Base-by-base conservation (phyloP, 1,139 yeast genomes). In the Wickerhamomyces sp. region DNA sequence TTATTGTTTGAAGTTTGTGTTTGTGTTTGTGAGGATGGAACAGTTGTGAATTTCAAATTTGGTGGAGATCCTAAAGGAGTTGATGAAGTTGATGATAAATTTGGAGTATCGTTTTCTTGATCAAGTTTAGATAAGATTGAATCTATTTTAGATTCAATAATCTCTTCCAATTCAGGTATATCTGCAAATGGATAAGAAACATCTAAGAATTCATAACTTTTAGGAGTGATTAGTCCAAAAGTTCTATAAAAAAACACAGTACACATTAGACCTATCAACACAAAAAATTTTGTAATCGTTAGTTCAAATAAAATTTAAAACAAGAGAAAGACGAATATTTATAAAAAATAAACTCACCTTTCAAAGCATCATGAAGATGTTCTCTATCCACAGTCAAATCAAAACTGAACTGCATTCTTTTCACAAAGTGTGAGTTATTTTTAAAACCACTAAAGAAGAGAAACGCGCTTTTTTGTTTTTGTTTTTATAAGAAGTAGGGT, bases 201-300 rank as follows among this genome's bases (percentile, higher is more conserved):
- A 12, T 66, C 71, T 4, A 63, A 45, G 8, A 61, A 57, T 37
- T 67, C 72, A 1, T 53, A 58, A 3, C 71, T 68, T 16, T 64
- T 55, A 2, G 93, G 89, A 2, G 62, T 58, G 17, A 82, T 65
- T 2, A 81, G 72, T 0, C 91, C 89, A 54, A 84, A 78, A 22
- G 82, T 62, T 30, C 94, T 60, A 39, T 78, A 77, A 54, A 84
- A 84, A 55, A 84, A 73, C 19, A 84, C 74, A 2, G 85, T 64
- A 66, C 84, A 78, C 40, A 82, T 55, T 24, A 81, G 57, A 4
- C 87, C 91, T 65, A n/a, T 32, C n/a, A n/a, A n/a, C n/a, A n/a
- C n/a, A n/a, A n/a, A n/a, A n/a, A n/a, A n/a, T n/a, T n/a, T n/a
- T n/a, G n/a, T n/a, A n/a, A n/a, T n/a, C n/a, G n/a, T n/a, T n/a